Conservation (phyloP, 345 rosid species). For the Linum tenue region DNA sequence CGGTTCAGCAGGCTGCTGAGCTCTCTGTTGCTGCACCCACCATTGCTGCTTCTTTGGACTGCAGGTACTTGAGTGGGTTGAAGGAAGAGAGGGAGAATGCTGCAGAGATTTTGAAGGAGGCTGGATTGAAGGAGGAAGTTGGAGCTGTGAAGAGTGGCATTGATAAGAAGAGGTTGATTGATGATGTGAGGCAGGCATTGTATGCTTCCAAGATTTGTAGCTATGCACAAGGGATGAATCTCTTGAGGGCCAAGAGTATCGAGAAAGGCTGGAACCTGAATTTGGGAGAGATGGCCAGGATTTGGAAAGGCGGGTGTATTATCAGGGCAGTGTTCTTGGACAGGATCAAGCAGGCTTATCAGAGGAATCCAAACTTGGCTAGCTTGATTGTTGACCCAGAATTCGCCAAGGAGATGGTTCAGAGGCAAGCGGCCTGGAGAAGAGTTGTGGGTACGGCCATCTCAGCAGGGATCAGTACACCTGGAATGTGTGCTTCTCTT, state of each 20-base stretch:
- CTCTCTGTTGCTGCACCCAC: conserved; percentile 21
- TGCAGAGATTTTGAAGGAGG: conserved; percentile 11
- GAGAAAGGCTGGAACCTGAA: conserved; percentile 14
- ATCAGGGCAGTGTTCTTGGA: conserved; percentile 38
- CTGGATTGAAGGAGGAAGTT: conserved; percentile 1
- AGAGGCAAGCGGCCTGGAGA: conserved; percentile 98
- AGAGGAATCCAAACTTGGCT: conserved; percentile 77
- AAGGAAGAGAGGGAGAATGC: conserved; percentile 18
- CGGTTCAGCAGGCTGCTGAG: conserved; percentile 22
- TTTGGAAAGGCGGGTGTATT: conserved; percentile 16
- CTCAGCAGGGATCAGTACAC: conserved; percentile 86
- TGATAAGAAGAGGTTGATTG: conserved; percentile 12
- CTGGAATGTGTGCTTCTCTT: conserved; percentile 95
- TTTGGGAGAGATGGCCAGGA: conserved; percentile 10
- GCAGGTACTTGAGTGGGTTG: conserved; percentile 15
- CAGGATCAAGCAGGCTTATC: conserved; percentile 93
- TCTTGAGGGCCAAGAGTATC: conserved; percentile 12
- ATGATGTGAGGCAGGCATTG: conserved; percentile 16
- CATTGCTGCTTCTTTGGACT: conserved; percentile 19
- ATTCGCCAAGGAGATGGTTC: conserved; percentile 93
- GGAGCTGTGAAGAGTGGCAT: background rate
- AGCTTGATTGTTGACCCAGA: conserved; percentile 91
- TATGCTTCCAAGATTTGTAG: conserved; percentile 20
- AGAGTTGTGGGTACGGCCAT: conserved; percentile 91
- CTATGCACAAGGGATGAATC: conserved; percentile 18